Conservation (phyloP, 495 filamentous ascomycete genomes). For the Aspergillus ostianus region DNA sequence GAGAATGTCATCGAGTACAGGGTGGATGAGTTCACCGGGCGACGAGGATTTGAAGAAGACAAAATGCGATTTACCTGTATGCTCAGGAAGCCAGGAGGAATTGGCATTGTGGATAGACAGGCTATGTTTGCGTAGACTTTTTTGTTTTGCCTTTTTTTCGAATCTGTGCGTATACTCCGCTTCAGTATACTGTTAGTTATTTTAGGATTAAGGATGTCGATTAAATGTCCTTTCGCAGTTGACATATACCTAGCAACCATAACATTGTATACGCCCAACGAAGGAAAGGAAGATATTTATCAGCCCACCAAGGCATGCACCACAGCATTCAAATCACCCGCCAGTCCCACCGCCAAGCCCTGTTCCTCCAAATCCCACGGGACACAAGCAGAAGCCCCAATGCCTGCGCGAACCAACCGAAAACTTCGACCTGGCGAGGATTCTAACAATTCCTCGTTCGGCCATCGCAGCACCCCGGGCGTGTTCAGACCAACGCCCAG, state of each 20-base stretch:
- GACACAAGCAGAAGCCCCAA: conserved; percentile 26
- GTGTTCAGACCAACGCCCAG: conserved; percentile 30
- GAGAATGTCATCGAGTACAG: background rate
- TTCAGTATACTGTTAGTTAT: too few relatives aligned
- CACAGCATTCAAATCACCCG: conserved; percentile 12
- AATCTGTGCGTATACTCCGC: too few relatives aligned
- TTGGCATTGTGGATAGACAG: background rate
- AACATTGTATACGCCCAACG: too few relatives aligned
- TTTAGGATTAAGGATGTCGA: too few relatives aligned
- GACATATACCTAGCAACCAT: too few relatives aligned
- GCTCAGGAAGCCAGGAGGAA: background rate
- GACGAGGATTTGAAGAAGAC: background rate
- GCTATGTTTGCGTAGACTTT: background rate
- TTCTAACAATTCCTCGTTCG: conserved; percentile 26
- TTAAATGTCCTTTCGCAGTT: too few relatives aligned
- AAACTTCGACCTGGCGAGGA: conserved; percentile 8
- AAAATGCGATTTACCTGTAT: background rate
- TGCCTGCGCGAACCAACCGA: conserved; percentile 22
- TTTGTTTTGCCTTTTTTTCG: too few relatives aligned
- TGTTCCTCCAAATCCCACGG: conserved; percentile 25
- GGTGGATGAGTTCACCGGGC: background rate
- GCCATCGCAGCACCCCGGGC: conserved; percentile 26
- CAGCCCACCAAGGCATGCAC: conserved; percentile 5
- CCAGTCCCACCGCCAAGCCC: conserved; percentile 19
- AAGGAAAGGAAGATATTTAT: background rate